Conservation (phyloP, 352 stramenopile genomes). For the Phytophthora agathidicida region DNA sequence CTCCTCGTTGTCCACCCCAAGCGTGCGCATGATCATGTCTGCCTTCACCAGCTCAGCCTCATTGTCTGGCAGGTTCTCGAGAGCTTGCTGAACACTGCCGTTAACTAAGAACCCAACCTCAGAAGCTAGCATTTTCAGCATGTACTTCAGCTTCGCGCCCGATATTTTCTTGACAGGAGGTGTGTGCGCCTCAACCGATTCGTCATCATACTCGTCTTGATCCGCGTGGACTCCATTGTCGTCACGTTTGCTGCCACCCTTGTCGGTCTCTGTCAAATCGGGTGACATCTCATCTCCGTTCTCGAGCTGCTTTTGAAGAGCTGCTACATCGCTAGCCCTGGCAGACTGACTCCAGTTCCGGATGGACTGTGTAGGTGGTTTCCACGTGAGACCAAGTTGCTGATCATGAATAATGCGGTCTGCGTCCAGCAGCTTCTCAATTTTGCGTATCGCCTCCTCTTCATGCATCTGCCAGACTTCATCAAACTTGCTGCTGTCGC, state of each 20-base stretch:
- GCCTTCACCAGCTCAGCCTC: constrained; percentile 86
- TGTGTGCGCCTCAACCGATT: constrained; percentile 58
- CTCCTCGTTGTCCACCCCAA: constrained; percentile 87
- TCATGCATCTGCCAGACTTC: constrained; percentile 94
- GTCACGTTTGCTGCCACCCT: constrained; percentile 34
- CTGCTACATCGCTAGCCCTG: constrained; percentile 12
- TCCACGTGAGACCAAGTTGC: constrained; percentile 88
- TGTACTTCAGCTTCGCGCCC: constrained; percentile 86
- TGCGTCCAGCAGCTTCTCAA: constrained; percentile 89
- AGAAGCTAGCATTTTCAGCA: constrained; percentile 84
- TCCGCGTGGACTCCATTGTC: constrained; percentile 18
- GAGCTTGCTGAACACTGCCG: constrained; percentile 70
- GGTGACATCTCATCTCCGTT: constrained; percentile 12
- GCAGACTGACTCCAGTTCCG: constrained; percentile 51
- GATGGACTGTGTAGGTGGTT: constrained; percentile 58
- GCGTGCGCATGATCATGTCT: constrained; percentile 86
- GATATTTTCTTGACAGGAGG: constrained; percentile 69
- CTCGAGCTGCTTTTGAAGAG: constrained; percentile 30
- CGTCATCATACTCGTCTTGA: constrained; percentile 44
- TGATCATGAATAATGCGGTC: constrained; percentile 92
- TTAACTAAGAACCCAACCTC: constrained; percentile 92
- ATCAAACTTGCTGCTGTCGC: constrained; percentile 88
- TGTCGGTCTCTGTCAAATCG: constrained; percentile 19
- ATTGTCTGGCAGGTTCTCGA: constrained; percentile 76
- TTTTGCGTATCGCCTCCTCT: constrained; percentile 77